Conservation (phyloP, 306 rosid genomes). For the Prunus dulcis region DNA sequence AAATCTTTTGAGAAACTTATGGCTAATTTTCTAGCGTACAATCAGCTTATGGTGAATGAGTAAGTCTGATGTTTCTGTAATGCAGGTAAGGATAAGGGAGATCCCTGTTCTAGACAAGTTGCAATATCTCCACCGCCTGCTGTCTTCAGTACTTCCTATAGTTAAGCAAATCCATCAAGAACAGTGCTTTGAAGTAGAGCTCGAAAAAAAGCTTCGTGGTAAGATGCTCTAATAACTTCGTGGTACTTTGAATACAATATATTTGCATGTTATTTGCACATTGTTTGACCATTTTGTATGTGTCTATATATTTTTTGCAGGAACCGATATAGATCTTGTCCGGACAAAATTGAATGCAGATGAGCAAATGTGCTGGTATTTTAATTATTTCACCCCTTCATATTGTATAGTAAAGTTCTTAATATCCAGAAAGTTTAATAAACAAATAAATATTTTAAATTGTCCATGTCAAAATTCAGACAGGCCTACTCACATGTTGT, state of each 20-base stretch:
- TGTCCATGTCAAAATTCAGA: not conserved
- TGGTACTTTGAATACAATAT: constrained; percentile 1
- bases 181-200: constrained; percentile 89
- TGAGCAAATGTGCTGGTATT: constrained; percentile 99
- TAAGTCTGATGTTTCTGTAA: constrained; percentile 20
- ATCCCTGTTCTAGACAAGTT: constrained; percentile 79
- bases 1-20: constrained; percentile 17
- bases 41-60: constrained; percentile 19
- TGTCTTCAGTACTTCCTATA: constrained; percentile 88
- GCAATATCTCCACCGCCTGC: constrained; percentile 67
- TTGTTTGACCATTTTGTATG: constrained; percentile 19
- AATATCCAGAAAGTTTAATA: not conserved
- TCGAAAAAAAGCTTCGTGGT: constrained; percentile 80
- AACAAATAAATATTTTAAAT: not conserved
- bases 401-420: not conserved
- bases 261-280: constrained; percentile 14
- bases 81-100: constrained; percentile 84
- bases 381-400: not conserved
- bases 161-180: constrained; percentile 74
- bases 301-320: constrained; percentile 42
- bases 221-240: constrained; percentile 31
- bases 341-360: constrained; percentile 90
- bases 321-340: constrained; percentile 69
- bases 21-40: constrained; percentile 14
- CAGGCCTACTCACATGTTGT: not conserved